A percentile compares a stretch with the other conserved stretches of the same genome.
Conservation (phyloP, 768 basidiomycete genomes). For the Naganishia vishniacii region DNA sequence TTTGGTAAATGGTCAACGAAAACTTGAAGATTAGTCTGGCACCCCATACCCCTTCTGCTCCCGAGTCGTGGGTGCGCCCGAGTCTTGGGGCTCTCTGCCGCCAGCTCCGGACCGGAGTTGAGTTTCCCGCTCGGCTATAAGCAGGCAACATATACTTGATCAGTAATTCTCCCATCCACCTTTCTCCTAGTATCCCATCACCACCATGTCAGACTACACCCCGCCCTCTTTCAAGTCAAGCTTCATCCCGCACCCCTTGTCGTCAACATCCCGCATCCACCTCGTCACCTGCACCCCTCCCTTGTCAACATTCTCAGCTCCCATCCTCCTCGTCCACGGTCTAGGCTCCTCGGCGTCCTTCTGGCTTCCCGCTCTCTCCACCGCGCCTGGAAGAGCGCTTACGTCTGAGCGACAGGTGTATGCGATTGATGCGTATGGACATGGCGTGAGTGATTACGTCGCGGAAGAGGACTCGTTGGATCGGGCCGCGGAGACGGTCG, state of each 20-base stretch:
- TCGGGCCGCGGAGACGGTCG: conserved; percentile 2
- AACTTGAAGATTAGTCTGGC: too few species aligned
- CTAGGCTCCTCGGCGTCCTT: conserved; percentile 24
- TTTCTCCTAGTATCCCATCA: not conserved
- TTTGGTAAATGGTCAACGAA: too few species aligned
- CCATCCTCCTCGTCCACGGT: conserved; percentile 21
- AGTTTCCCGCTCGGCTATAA: not conserved
- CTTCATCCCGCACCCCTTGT: conserved; percentile 16
- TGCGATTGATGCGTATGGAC: conserved; percentile 21
- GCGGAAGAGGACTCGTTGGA: not conserved
- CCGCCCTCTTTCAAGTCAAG: conserved; percentile 13
- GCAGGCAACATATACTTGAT: not conserved
- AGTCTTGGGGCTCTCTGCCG: too few species aligned
- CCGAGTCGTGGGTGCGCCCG: too few species aligned
- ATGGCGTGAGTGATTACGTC: conserved; percentile 18
- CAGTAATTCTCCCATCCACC: not conserved
- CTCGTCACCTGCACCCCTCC: conserved; percentile 2
- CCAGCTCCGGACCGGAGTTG: not conserved
- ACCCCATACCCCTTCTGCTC: too few species aligned
- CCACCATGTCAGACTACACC: conserved; percentile 15
- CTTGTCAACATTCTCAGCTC: not conserved
- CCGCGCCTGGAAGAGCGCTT: not conserved
- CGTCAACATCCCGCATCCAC: not conserved
- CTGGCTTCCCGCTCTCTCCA: conserved; percentile 13
- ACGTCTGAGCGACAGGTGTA: not conserved